Evolutionary conservation across 2,329 filamentous ascomycete species (phyloP).

Genomic region (Trichoderma sp.): DNA sequence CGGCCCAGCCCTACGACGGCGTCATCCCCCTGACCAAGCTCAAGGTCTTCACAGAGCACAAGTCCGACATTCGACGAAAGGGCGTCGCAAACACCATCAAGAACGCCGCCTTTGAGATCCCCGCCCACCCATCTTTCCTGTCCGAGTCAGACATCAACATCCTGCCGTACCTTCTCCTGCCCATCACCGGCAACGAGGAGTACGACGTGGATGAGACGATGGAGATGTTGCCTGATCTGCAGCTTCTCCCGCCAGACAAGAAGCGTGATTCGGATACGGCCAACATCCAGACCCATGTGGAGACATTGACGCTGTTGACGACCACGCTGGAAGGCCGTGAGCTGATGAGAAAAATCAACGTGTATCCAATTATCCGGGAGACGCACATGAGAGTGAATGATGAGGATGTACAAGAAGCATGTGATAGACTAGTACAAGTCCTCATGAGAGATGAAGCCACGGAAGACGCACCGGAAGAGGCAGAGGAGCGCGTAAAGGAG

Average conservation of each 20-base stretch:
- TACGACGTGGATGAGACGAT: slow-evolving; percentile 84
- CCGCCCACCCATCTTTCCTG: slow-evolving; percentile 70
- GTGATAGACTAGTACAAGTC: slow-evolving; percentile 87
- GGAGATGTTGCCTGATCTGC: slow-evolving; percentile 85
- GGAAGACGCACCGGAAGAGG: slow-evolving; percentile 45
- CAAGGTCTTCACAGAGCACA: slow-evolving; percentile 90
- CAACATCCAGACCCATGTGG: slow-evolving; percentile 84
- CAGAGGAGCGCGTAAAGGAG: slow-evolving; percentile 50
- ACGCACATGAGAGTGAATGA: slow-evolving; percentile 77
- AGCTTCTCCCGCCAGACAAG: slow-evolving; percentile 88
- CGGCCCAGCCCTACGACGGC: slow-evolving; percentile 72
- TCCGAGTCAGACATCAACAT: slow-evolving; percentile 74
- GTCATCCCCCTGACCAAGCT: slow-evolving; percentile 91
- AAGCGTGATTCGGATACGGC: slow-evolving; percentile 73
- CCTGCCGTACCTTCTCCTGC: slow-evolving; percentile 84
- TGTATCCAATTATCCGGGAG: slow-evolving; percentile 88
- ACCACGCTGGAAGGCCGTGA: slow-evolving; percentile 77
- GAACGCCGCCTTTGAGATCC: slow-evolving; percentile 83
- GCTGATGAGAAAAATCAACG: slow-evolving; percentile 70
- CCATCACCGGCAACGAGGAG: slow-evolving; percentile 84
- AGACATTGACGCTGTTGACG: slow-evolving; percentile 81
- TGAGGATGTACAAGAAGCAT: slow-evolving; percentile 79
- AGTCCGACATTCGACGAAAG: slow-evolving; percentile 77
- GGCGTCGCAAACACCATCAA: slow-evolving; percentile 98
- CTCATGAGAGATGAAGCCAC: slow-evolving; percentile 75